phyloP scores from a whole-genome alignment of 176 grass and related monocot species.

The Carex littledalei region DNA sequence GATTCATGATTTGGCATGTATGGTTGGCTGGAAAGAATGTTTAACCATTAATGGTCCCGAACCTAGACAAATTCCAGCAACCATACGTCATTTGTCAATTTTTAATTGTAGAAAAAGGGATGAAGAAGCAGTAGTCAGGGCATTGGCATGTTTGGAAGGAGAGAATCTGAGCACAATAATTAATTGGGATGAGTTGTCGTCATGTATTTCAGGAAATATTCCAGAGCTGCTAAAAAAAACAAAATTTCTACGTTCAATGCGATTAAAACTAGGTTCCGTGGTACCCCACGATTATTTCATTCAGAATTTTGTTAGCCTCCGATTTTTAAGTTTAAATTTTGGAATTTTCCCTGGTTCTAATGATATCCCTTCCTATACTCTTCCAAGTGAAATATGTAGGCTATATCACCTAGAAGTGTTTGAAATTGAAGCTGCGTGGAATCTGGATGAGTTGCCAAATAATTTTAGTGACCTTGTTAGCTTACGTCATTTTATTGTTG shows the following conservation, averaged over 20 bases:
- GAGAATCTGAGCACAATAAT: constrained; percentile 32
- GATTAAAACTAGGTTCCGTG: neutral
- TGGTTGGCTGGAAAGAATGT: constrained; percentile 1
- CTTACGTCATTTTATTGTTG: neutral
- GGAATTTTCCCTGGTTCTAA: too few relatives aligned
- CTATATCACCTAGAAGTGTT: constrained; percentile 38
- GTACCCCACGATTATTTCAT: neutral
- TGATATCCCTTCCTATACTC: too few relatives aligned
- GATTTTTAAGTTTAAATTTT: constrained; percentile 13
- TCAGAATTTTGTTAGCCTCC: constrained; percentile 6
- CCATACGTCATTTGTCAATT: constrained; percentile 25
- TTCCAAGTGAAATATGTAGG: neutral
- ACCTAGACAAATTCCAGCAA: neutral
- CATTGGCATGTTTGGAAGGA: neutral
- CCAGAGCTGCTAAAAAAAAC: neutral
- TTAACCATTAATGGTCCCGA: neutral
- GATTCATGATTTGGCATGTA: constrained; percentile 25
- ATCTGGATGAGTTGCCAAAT: neutral
- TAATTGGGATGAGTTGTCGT: neutral
- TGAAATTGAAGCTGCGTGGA: neutral
- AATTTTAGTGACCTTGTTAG: constrained; percentile 6
- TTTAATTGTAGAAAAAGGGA: neutral
- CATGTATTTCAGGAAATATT: neutral
- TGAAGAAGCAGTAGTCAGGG: constrained; percentile 2
- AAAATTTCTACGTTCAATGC: neutral